Base-by-base conservation (phyloP, 2,329 filamentous ascomycete genomes). In the Epicoccum nigrum region DNA sequence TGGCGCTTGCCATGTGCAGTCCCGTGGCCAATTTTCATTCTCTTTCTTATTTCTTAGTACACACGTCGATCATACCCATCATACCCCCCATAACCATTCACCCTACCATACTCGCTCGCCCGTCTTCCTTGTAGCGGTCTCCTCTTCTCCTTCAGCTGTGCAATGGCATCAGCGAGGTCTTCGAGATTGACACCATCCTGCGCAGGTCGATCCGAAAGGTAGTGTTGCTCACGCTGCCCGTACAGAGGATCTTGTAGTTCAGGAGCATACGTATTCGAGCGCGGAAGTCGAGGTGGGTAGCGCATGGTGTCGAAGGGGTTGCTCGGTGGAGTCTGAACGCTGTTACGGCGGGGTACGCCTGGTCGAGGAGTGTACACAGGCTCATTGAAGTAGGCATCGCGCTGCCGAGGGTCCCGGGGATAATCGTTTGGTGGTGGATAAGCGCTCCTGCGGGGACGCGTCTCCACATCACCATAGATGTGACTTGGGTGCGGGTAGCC, bases 341-440 rank as follows among this genome's bases (percentile, higher is more conserved):
- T 63, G 8, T 52, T 55, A 52, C 56, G 55, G n/a, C 59, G 60
- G 37, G 51, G 39, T 4, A 41, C 12, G 4, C 21, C 17, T 2
- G 53, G 60, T 2, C 52, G 55, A 7, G 33, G 9, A 4, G 31
- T 7, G 32, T 51, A 43, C 4, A n/a, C 11, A 8, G 37, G 48
- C 1, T 60, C 47, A 1, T 58, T 40, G 7, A 44, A 48, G 51
- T 60, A 62, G 0, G 45, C 25, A 2, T 41, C 31, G 20, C 53
- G 59, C 3, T 41, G 41, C 25, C 27, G 51, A 15, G 28, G 12
- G 31, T 21, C 35, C 3, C 43, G 47, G 3, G 48, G 50, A 19
- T 55, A 58, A 44, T 62, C 53, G 12, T 54, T 45, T 3, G 41
- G 50, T 13, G 51, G 16, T 2, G 45, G 30, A 27, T 63, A 51